Evolutionary conservation across 2,329 filamentous ascomycete genomes (phyloP).

Genomic region (Aspergillus quadricinctus): DNA sequence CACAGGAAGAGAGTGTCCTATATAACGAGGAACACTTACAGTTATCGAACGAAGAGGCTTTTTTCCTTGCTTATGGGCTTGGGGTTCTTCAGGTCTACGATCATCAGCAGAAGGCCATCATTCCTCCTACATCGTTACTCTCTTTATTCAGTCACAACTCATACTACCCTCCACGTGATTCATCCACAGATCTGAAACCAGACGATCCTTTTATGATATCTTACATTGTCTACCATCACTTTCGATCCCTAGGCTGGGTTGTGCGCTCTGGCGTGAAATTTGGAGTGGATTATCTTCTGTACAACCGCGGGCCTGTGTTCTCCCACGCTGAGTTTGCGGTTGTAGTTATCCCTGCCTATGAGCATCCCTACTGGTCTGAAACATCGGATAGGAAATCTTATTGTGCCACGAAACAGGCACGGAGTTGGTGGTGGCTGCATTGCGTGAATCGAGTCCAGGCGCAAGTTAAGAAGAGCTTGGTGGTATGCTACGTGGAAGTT

Average conservation of each 20-base stretch:
- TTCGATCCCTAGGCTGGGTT: slow-evolving; percentile 92
- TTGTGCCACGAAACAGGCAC: slow-evolving; percentile 44
- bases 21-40: slow-evolving; percentile 80
- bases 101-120: slow-evolving; percentile 29
- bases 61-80: slow-evolving; percentile 80
- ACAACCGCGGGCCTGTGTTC: slow-evolving; percentile 88
- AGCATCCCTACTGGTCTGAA: slow-evolving; percentile 63
- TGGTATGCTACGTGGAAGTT: slow-evolving; percentile 87
- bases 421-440: slow-evolving; percentile 60
- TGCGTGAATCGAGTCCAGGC: slow-evolving; percentile 83
- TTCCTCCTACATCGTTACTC: slow-evolving; percentile 58
- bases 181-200: slow-evolving; percentile 50
- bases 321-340: slow-evolving; percentile 91
- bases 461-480: slow-evolving; percentile 84
- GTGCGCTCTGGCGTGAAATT: slow-evolving; percentile 92
- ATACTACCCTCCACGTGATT: slow-evolving; percentile 58
- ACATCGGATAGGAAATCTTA: slow-evolving; percentile 46
- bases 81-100: slow-evolving; percentile 63
- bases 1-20: slow-evolving; percentile 23
- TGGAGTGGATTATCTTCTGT: slow-evolving; percentile 89
- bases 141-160: slow-evolving; percentile 65
- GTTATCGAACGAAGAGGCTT: slow-evolving; percentile 81
- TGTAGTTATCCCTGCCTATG: slow-evolving; percentile 78
- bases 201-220: slow-evolving; percentile 82
- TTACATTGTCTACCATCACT: slow-evolving; percentile 92